Base-by-base conservation (phyloP, 345 rosid species). In the Eucalyptus virginea region DNA sequence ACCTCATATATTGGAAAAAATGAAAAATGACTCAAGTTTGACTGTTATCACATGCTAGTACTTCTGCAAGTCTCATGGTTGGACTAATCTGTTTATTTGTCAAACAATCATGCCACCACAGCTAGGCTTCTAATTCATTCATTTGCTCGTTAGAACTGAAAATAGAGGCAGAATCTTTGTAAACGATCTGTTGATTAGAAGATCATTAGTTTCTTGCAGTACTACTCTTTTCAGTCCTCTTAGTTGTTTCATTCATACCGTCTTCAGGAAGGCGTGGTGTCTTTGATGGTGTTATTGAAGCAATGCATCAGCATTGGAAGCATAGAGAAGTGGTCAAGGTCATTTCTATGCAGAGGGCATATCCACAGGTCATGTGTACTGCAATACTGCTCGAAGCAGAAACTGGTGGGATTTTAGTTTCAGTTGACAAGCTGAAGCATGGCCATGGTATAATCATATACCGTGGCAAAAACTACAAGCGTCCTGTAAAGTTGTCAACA, bases 221-320 rank as follows among this genome's bases (percentile, higher is more conserved):
- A 37, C 81, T 6, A 6, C 21, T 37, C 19, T 69, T 40, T 69
- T 69, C 81, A 19, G 45, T 37, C 45, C 45, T 42, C 28, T 65
- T 34, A 32, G 11, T 48, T 30, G 49, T 49, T 19, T 62, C 69
- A 87, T 88, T 69, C 56, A 45, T 85, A 44, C 89, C 88, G 87
- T 87, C 88, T 94, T 60, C 92, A 97, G 98, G 99, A 58, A 94
- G 98, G 93, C 94, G 98, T 90, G 98, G 98, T 90, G 88, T 97
- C 86, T 96, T 97, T 91, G 93, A 90, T 94, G 99, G 99, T 89
- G 96, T 96, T 86, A 92, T 96, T 85, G 99, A 97, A 93, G 98
- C 97, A 89, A 86, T 97, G 56, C 97, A 95, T 94, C 98, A 97
- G 93, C 99, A 96, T 86, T 97, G 98, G 99, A 97, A 97, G 93